Percentiles rank a stretch among this genome's conserved stretches.
phyloP scores from a whole-genome alignment of 768 basidiomycete genomes.

The Flagelloscypha sp. region DNA sequence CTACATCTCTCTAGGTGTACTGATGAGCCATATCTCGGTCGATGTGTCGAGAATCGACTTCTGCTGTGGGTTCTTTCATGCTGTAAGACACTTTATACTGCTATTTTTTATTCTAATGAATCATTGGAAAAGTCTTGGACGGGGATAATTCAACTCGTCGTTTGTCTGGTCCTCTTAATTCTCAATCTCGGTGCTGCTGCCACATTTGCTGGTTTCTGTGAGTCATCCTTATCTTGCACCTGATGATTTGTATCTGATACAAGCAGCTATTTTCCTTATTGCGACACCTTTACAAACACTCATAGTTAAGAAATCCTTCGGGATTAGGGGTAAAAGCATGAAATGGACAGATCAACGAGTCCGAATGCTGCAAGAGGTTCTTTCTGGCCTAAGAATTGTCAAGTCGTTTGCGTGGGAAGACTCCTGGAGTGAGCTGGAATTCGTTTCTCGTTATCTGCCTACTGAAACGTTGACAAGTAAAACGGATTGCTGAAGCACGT shows the following conservation, averaged over 20 bases:
- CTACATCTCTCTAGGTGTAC: constrained; percentile 55
- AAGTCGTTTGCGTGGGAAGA: constrained; percentile 88
- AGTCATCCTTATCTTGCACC: no score
- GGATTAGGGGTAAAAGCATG: constrained; percentile 67
- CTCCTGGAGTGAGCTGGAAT: no score
- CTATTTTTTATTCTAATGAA: constrained; percentile 1
- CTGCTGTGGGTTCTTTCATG: constrained; percentile 73
- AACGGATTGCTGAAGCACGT: constrained; percentile 50
- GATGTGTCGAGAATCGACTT: constrained; percentile 92
- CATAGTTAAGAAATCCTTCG: constrained; percentile 68
- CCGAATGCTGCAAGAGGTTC: constrained; percentile 81
- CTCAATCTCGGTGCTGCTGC: constrained; percentile 63
- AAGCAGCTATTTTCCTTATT: constrained; percentile 57
- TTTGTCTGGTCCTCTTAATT: constrained; percentile 70
- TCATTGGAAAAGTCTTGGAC: constrained; percentile 44
- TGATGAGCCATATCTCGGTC: constrained; percentile 91
- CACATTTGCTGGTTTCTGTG: constrained; percentile 45
- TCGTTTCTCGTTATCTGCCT: no score
- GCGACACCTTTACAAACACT: constrained; percentile 64
- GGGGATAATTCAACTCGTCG: constrained; percentile 67
- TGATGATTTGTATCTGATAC: no score
- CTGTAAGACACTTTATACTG: constrained; percentile 29
- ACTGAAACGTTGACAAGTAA: no score
- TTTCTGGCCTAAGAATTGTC: constrained; percentile 86
- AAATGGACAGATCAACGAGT: constrained; percentile 85